Evolutionary conservation across 768 basidiomycete genomes (phyloP), one percentile per base, ranked within the genome.

Genomic region (Russula dissimulans): DNA sequence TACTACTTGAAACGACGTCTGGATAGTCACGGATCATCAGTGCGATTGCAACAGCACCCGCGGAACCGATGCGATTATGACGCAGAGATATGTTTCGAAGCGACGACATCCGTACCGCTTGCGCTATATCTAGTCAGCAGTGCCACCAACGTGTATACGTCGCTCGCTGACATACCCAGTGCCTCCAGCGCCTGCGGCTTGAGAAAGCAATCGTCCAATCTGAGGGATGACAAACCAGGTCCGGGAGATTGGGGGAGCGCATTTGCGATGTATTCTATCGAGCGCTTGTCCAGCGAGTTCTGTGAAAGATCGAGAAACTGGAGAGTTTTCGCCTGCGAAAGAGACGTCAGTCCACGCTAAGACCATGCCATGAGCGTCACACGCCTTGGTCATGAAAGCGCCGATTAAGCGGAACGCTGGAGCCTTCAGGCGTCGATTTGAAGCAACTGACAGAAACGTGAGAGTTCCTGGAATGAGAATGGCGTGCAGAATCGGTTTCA

Each of bases 11-110:
- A 64, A 85, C 80, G 45, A 86, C 78, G 65, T 97, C 92, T 4
- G 92, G 91, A 69, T 97, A 98, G 71, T 99, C 95, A 54, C 90
- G 83, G 63, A 97, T 94, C 91, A 99, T 95, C 54, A 97, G 79
- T 0, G 95, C 94, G 12, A 98, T 78, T 0, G 93, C 89, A 5
- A 98, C 92, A 8, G 89, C 93, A 38, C 94, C 93, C 0, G 88
- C 81, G 0, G 85, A 80, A 38, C 79, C 83, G 67, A 98, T 97
- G 45, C 83, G 82, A 72, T 99, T 98, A 48, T 91, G 81, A 15
- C 95, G 83, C 26, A 99, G 74, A 5, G 93, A 95, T 51, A 99
- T 85, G 68, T 99, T 92, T 59, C 84, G 82, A 59, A 99, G 73
- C 0, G 86, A 85, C 0, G 92, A 93, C 0, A 81, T 84, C 5